Conservation (phyloP, 2,329 filamentous ascomycete genomes). For the Diaporthe australafricana region DNA sequence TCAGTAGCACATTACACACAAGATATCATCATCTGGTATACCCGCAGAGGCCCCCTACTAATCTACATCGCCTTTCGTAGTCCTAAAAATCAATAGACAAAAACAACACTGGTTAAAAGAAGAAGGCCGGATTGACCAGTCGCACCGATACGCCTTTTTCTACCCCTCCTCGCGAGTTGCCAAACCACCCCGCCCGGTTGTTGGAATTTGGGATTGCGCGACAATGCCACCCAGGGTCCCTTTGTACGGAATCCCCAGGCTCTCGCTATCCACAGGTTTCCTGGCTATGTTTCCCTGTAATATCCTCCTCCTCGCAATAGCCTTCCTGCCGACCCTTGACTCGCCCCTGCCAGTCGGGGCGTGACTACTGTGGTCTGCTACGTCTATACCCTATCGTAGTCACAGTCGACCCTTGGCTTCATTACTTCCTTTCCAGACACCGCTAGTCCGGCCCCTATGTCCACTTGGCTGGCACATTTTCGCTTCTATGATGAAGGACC, state of each 20-base stretch:
- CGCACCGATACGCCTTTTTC: neutral
- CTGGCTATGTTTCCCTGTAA: neutral
- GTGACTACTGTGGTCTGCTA: neutral
- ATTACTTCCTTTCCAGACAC: neutral
- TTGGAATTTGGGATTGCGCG: neutral
- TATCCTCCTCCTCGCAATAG: neutral
- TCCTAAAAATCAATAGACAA: constrained; percentile 12
- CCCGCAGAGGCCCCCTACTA: neutral
- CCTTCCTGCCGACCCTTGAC: neutral
- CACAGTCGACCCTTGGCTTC: neutral
- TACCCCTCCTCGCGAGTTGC: constrained; percentile 1
- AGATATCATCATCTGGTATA: constrained; percentile 18
- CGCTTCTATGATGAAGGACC: neutral
- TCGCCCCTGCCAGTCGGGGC: neutral
- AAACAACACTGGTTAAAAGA: neutral
- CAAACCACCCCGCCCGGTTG: neutral
- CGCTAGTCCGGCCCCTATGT: no score
- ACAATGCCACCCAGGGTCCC: neutral
- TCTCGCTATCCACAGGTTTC: neutral
- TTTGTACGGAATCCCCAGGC: neutral
- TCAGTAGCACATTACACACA: neutral
- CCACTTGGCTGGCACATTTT: no score
- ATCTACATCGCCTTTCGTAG: constrained; percentile 15
- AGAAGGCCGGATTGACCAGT: constrained; percentile 4
- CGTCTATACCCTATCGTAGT: neutral